Base-by-base conservation (phyloP, 2,329 filamentous ascomycete species). In the Hyphodiscus sp. region DNA sequence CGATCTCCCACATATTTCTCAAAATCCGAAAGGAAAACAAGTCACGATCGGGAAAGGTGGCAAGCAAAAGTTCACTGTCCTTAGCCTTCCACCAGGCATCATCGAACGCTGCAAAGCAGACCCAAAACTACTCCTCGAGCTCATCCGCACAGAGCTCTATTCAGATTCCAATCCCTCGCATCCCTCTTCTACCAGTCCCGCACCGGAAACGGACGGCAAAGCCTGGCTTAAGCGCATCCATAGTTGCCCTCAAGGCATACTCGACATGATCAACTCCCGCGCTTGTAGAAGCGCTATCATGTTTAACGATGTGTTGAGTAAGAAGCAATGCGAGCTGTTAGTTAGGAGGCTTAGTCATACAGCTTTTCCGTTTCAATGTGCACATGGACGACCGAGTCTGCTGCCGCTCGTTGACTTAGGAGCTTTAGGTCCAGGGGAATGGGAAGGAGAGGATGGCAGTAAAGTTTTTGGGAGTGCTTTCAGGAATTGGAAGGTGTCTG, bases 261-360 rank as follows among this genome's bases (percentile, higher is more conserved):
- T 95, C 3, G 87, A 95, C 29, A 71, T 92, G 65, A 71, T 92
- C 4, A 85, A 90, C 64, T 91, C 87, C 0, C 78, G 86, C 52
- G 82, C 89, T 1, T 94, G 89, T 64, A 77, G 87, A 50, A 89
- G 86, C 42, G 87, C 89, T 2, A 83, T 94, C 66, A 92, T 91
- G 87, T 95, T 95, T 70, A 92, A 92, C 61, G 89, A 95, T 63
- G 65, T 71, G 6, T 70, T 94, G 8, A 75, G 74, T 0, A 58
- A 66, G 0, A 69, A 74, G 0, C 76, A 89, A 58, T 92, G 89
- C 61, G 60, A 70, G 10, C 65, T 68, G 0, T 68, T 94, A 33
- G 67, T 92, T 0, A 56, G 51, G 1, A 74, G 74, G 2, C 70
- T 94, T n/a, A 76, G 78, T 0, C 65, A 63, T 0, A 91, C 86